Evolutionary conservation across 1,284 basidiomycete species (phyloP), one percentile per base, ranked within the genome.

Genomic region (Trametes polyzona): DNA sequence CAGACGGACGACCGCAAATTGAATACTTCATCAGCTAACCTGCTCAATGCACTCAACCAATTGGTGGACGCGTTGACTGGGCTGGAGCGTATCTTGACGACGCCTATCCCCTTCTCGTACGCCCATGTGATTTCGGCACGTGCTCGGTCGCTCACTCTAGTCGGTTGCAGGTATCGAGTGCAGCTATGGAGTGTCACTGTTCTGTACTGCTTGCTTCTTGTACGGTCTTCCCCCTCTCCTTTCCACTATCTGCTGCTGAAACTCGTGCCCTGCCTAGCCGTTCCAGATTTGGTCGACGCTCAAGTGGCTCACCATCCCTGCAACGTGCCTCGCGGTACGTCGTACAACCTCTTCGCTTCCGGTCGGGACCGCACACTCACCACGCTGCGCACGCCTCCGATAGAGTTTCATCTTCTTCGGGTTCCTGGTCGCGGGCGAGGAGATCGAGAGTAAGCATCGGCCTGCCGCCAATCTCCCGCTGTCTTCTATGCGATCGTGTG

Each of bases 81-180:
- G 5, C 76, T 92, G 3, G 90, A 93, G 68, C 78, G 90, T 40
- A 90, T 92, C 61, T 74, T 92, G 12, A 91, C 89, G 0, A 92
- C 88, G 0, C 90, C 90, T 0, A 90, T 93, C 43, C 90, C 90
- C 1, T 92, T 89, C 74, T 89, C 86, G 78, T 91, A 26, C 19
- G 66, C 62, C 19, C 27, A n/a, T 8, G 6, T 21, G 29, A 41
- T 40, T 36, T 7, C 9, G 30, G 7, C 17, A 32, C 4, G 7
- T 17, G 17, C 12, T 6, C 26, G 10, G n/a, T 24, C 19, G 4
- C 16, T 27, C 8, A 41, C 19, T 30, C n/a, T 21, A 10, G 17
- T 42, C n/a, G 39, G 43, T 17, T n/a, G 21, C 59, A 86, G 84
- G 41, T 87, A 88, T 64, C 83, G 82, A 2, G 74, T 85, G 30